Evolutionary conservation across 306 rosid genomes (phyloP), one percentile per base, ranked within the genome.

Genomic region (Quercus bicolor): DNA sequence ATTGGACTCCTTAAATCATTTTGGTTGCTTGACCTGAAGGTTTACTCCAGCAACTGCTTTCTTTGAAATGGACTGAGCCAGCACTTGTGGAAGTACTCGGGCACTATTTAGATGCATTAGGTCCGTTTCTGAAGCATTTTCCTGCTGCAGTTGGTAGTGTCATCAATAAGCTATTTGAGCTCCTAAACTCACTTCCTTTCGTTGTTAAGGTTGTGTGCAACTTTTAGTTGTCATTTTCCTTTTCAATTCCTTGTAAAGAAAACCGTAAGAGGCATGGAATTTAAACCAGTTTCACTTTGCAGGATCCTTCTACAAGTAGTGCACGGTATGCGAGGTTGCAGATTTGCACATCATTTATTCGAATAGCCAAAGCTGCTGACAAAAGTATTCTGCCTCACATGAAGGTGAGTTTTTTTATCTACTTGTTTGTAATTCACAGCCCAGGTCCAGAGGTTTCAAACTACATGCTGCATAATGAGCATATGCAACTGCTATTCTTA

Each of bases 311-410:
- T 40, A 77, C 92, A 80, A 86, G 66, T 80, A 83, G 81, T 88
- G 96, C 96, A 68, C 89, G 98, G 16, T 90, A 91, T 84, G 98
- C 99, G 56, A 93, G 99, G 87, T 78, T 95, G 84, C 98, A 93
- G 77, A 91, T 90, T 70, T 95, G 99, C 84, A 79, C 98, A 60
- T 95, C 99, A 65, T 95, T 95, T 84, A 95, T 95, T 81, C 94
- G 97, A 82, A 91, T 93, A 51, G 97, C 99, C 43, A 95, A 95
- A 87, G 82, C 98, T 68, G 93, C 98, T 79, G 97, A 93, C 83
- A 91, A 86, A 90, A 90, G 97, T 79, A 83, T 93, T 79, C 86
- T 95, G 85, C 99, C 99, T 82, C 99, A 95, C 84, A 93, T 95
- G 99, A 95, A 95, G 98, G 99, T 93, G 73, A 76, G 52, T 70